Conservation (phyloP, 768 basidiomycete species). For the Coprinopsis cinerea region DNA sequence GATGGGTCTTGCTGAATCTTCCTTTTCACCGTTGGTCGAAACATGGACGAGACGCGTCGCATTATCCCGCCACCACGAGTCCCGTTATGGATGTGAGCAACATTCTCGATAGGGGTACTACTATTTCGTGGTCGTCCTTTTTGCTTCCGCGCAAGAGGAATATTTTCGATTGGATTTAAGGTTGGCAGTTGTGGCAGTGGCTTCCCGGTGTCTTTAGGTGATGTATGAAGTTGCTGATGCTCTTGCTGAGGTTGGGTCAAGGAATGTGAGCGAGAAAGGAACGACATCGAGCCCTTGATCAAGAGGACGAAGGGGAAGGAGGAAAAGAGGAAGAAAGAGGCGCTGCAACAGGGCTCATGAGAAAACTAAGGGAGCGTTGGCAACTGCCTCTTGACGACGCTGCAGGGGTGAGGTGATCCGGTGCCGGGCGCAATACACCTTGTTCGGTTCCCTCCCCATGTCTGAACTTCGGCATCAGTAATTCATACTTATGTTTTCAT, state of each 20-base stretch:
- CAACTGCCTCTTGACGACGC: too few species aligned
- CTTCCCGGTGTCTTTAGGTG: not conserved
- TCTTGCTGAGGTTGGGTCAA: not conserved
- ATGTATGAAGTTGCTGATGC: not conserved
- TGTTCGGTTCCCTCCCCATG: too few species aligned
- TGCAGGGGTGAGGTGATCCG: too few species aligned
- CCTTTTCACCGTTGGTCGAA: slow-evolving; percentile 13
- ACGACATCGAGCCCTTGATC: not conserved
- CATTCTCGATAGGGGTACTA: not conserved
- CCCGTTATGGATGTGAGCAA: not conserved
- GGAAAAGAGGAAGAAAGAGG: not conserved
- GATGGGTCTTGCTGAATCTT: slow-evolving; percentile 7
- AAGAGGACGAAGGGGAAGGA: not conserved
- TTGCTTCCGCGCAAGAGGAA: not conserved
- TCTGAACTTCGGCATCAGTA: too few species aligned
- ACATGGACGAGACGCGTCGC: slow-evolving; percentile 27
- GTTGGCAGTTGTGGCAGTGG: not conserved
- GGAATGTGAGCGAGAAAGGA: not conserved
- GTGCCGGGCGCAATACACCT: too few species aligned
- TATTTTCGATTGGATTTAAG: slow-evolving; percentile 7
- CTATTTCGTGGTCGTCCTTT: not conserved
- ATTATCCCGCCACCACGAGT: slow-evolving; percentile 13
- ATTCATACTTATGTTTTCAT: too few species aligned
- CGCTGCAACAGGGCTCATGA: not conserved
- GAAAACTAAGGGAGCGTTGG: not conserved